These are phyloP conservation scores for Abrus pulchellus DNA, from an alignment of 306 rosid genomes.

Conservation along the genomic window DNA sequence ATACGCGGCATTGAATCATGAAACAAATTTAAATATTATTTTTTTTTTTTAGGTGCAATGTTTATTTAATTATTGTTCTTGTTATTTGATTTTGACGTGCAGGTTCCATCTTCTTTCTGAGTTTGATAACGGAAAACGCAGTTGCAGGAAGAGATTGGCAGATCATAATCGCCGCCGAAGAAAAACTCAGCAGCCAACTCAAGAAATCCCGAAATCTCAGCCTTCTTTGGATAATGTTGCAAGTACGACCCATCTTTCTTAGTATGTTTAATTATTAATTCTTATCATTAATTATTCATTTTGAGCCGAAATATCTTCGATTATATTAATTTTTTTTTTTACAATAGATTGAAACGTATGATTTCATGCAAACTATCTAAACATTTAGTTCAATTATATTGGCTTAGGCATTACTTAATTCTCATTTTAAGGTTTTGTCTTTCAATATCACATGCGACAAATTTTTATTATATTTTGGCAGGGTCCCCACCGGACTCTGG, in stretches of 20 bases:
- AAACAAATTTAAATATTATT: neutral
- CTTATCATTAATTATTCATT: neutral
- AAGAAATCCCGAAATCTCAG: constrained; percentile 59
- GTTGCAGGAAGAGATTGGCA: constrained; percentile 96
- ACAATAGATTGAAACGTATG: too few relatives aligned
- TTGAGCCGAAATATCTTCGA: neutral
- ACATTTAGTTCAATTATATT: too few relatives aligned
- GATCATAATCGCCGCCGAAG: constrained; percentile 98
- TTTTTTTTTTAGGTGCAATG: neutral
- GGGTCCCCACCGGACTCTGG: constrained; percentile 81
- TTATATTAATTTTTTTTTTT: neutral
- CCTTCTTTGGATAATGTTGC: constrained; percentile 57
- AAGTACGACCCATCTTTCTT: constrained; percentile 49
- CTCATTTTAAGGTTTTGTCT: too few relatives aligned
- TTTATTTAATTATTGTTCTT: neutral
- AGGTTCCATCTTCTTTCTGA: constrained; percentile 95
- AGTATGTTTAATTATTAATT: neutral
- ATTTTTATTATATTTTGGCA: constrained; percentile 14
- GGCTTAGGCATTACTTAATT: too few relatives aligned
- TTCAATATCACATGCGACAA: neutral
- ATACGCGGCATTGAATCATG: constrained; percentile 36
- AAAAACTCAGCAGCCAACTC: constrained; percentile 79
- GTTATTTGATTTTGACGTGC: constrained; percentile 22
- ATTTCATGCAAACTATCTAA: too few relatives aligned
- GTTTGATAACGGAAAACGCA: constrained; percentile 96